Evolutionary conservation across 2,329 filamentous ascomycete genomes (phyloP).

Genomic region (Aureobasidium sp.): DNA sequence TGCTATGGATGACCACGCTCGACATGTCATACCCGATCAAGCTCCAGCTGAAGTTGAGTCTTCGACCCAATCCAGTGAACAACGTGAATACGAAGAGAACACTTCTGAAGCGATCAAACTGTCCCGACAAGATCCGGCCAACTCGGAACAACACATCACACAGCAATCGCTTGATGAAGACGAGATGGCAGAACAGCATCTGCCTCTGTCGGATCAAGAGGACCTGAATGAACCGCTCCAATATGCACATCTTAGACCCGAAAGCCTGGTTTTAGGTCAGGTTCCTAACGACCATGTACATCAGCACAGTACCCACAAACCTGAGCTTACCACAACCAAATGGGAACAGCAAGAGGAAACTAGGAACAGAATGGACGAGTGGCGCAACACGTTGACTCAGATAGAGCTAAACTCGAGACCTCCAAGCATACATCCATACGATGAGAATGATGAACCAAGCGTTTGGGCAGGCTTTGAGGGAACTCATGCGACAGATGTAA

Average conservation of each 20-base stretch:
- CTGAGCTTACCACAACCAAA: too few species aligned
- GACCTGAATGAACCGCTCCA: neutral
- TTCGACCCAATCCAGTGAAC: neutral
- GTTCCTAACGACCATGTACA: neutral
- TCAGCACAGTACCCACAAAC: neutral
- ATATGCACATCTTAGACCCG: neutral
- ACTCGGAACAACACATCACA: neutral
- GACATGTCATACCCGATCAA: neutral
- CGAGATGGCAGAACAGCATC: too few species aligned
- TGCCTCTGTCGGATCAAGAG: neutral
- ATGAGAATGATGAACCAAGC: neutral
- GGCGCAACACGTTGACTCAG: constrained; percentile 79
- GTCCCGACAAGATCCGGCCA: neutral
- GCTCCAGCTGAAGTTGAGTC: neutral
- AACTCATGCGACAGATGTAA: neutral
- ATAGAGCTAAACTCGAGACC: constrained; percentile 51
- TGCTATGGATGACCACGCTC: neutral
- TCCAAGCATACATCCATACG: constrained; percentile 21
- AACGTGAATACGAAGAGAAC: neutral
- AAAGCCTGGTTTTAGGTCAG: neutral
- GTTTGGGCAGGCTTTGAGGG: constrained; percentile 9
- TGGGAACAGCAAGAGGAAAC: constrained; percentile 51
- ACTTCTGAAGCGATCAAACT: neutral
- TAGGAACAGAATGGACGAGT: constrained; percentile 85
- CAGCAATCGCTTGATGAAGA: neutral